Percentiles rank a stretch among this genome's conserved stretches.
Conservation (phyloP, 2,329 filamentous ascomycete genomes). For the Colletotrichum trifolii region DNA sequence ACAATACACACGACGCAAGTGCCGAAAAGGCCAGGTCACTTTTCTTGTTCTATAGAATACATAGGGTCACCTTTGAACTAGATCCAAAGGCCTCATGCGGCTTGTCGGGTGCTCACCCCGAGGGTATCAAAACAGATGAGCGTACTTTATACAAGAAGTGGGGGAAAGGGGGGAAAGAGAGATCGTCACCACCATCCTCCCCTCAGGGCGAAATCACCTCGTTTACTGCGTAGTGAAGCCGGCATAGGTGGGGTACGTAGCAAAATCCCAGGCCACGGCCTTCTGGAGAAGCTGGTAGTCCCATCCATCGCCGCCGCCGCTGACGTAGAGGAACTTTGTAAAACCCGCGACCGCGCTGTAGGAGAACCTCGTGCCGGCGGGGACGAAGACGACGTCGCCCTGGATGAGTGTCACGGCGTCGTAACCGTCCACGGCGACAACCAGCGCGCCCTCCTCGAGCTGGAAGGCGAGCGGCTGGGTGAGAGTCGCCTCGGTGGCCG, state of each 20-base stretch:
- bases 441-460: constrained; percentile 42
- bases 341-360: constrained; percentile 41
- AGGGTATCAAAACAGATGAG: constrained; percentile 10
- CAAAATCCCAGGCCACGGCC: constrained; percentile 15
- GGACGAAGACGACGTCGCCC: constrained; percentile 44
- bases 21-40: no score
- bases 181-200: not conserved
- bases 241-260: constrained; percentile 21
- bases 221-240: constrained; percentile 21
- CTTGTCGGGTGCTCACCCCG: constrained; percentile 22
- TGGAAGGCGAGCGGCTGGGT: constrained; percentile 39
- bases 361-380: constrained; percentile 37
- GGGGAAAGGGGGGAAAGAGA: not conserved
- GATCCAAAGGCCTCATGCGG: constrained; percentile 17
- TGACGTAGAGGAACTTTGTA: constrained; percentile 44
- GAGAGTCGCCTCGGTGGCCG: constrained; percentile 10
- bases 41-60: not conserved
- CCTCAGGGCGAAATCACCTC: no score
- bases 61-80: constrained; percentile 8
- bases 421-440: constrained; percentile 40
- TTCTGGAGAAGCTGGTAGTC: constrained; percentile 39
- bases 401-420: constrained; percentile 38
- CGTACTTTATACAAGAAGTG: constrained; percentile 9
- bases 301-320: constrained; percentile 40
- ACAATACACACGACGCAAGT: no score